These are phyloP conservation scores for Dactylellina parvicollis DNA, from an alignment of 2,329 filamentous ascomycete genomes.

Conservation along the genomic window DNA sequence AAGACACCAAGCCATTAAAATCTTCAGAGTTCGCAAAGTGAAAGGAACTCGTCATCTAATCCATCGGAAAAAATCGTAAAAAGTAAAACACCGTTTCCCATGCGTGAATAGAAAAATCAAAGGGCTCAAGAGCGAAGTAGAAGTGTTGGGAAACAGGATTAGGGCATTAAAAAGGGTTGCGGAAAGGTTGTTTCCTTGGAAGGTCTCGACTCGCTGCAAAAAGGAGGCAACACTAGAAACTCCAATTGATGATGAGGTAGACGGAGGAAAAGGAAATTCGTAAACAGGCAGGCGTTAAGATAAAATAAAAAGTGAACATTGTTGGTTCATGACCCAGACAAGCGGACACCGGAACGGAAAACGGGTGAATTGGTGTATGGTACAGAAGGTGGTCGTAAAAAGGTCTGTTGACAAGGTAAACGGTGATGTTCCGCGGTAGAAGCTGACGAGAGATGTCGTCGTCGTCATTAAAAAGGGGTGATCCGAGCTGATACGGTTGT, in stretches of 20 bases:
- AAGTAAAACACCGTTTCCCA: conserved; percentile 54
- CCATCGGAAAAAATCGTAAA: conserved; percentile 36
- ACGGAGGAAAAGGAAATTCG: conserved; percentile 49
- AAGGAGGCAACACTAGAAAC: conserved; percentile 53
- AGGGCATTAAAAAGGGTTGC: conserved; percentile 45
- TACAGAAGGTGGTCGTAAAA: conserved; percentile 52
- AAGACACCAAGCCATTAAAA: conserved; percentile 48
- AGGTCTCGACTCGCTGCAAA: conserved; percentile 51
- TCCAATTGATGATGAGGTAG: conserved; percentile 44
- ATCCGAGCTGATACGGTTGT: conserved; percentile 37
- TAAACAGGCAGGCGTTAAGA: conserved; percentile 48
- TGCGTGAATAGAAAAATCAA: conserved; percentile 55
- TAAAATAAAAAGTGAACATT: conserved; percentile 13
- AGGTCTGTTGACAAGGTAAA: conserved; percentile 29
- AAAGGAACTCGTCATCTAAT: conserved; percentile 34
- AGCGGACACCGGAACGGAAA: conserved; percentile 52
- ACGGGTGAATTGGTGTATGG: conserved; percentile 34
- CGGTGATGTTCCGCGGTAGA: conserved; percentile 4
- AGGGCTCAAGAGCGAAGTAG: conserved; percentile 54
- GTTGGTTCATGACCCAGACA: conserved; percentile 52
- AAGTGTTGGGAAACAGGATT: conserved; percentile 49
- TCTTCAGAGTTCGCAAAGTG: background rate
- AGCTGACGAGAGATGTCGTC: conserved; percentile 21
- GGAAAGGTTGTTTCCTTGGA: conserved; percentile 30
- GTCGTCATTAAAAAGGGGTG: conserved; percentile 48